Evolutionary conservation across 768 basidiomycete species (phyloP).

Genomic region (Neoboletus magnificus): DNA sequence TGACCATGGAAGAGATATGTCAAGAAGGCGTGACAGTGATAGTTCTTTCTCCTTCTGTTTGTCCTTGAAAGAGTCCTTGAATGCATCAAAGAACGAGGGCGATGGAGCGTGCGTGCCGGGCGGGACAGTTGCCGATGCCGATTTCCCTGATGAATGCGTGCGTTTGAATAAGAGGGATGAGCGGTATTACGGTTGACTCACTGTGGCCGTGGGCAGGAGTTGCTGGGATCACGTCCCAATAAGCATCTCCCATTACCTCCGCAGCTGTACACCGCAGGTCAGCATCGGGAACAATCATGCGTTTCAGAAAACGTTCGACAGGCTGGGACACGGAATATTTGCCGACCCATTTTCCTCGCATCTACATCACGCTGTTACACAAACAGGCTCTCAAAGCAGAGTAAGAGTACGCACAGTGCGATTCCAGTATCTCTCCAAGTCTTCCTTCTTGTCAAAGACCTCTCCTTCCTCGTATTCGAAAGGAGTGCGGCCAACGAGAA

Average conservation of each 20-base stretch:
- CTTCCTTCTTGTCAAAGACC: constrained; percentile 72
- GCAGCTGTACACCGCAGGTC: constrained; percentile 70
- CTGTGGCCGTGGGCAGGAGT: constrained; percentile 37
- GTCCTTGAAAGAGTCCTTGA: constrained; percentile 18
- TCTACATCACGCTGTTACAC: constrained; percentile 32
- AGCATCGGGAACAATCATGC: constrained; percentile 82
- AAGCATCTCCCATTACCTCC: constrained; percentile 62
- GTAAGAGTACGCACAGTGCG: constrained; percentile 56
- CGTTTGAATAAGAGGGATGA: not conserved
- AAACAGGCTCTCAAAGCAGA: not conserved
- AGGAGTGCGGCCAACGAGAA: constrained; percentile 87
- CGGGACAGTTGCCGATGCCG: constrained; percentile 24
- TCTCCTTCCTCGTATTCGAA: constrained; percentile 84
- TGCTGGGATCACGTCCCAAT: constrained; percentile 49
- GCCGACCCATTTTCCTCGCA: constrained; percentile 86
- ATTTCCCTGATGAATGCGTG: constrained; percentile 29
- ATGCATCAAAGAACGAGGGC: constrained; percentile 21
- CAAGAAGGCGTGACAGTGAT: constrained; percentile 28
- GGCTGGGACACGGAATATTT: constrained; percentile 54
- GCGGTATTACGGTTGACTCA: constrained; percentile 31
- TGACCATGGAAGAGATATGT: constrained; percentile 37
- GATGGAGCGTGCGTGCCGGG: constrained; percentile 12
- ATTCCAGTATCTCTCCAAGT: constrained; percentile 82
- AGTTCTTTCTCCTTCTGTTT: constrained; percentile 31
- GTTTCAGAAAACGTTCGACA: constrained; percentile 63